phyloP scores from a whole-genome alignment of 2,329 filamentous ascomycete species.

The Nannizziopsis barbatae region DNA sequence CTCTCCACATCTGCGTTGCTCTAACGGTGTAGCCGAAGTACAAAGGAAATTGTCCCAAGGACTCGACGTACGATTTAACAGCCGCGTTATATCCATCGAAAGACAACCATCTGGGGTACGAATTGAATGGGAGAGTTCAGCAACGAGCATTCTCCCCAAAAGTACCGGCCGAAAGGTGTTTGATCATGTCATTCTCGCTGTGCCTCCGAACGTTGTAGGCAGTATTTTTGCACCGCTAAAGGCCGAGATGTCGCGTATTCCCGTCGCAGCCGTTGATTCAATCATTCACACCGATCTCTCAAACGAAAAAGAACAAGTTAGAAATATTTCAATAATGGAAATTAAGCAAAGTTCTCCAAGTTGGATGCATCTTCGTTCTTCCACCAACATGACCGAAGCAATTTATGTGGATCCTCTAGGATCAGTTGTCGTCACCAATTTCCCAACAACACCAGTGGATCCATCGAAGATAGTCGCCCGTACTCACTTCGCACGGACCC shows the following conservation, averaged over 20 bases:
- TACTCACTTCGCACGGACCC: slow-evolving; percentile 42
- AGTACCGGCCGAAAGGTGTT: slow-evolving; percentile 29
- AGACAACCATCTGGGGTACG: slow-evolving; percentile 11
- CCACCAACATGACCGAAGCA: slow-evolving; percentile 38
- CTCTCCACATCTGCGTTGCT: slow-evolving; percentile 43
- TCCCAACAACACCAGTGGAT: slow-evolving; percentile 35
- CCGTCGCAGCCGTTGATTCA: slow-evolving; percentile 40
- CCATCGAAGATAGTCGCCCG: slow-evolving; percentile 34
- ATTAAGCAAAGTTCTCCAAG: slow-evolving; percentile 18
- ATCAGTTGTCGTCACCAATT: slow-evolving; percentile 45
- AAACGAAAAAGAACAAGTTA: not conserved
- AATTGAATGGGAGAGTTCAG: slow-evolving; percentile 16
- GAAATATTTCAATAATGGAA: not conserved
- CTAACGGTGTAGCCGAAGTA: slow-evolving; percentile 41
- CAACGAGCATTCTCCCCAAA: not conserved
- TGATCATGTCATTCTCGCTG: slow-evolving; percentile 44
- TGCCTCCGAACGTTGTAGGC: slow-evolving; percentile 44
- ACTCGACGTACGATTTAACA: slow-evolving; percentile 34
- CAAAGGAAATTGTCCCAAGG: slow-evolving; percentile 38
- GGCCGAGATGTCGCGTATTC: slow-evolving; percentile 34
- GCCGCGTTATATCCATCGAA: slow-evolving; percentile 19
- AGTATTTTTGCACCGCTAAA: slow-evolving; percentile 38
- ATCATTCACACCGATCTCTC: slow-evolving; percentile 35
- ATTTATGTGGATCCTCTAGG: slow-evolving; percentile 41
- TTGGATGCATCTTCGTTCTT: slow-evolving; percentile 30